Base-by-base conservation (phyloP, 139 green algal species). In the Chlamydomonas incerta region DNA sequence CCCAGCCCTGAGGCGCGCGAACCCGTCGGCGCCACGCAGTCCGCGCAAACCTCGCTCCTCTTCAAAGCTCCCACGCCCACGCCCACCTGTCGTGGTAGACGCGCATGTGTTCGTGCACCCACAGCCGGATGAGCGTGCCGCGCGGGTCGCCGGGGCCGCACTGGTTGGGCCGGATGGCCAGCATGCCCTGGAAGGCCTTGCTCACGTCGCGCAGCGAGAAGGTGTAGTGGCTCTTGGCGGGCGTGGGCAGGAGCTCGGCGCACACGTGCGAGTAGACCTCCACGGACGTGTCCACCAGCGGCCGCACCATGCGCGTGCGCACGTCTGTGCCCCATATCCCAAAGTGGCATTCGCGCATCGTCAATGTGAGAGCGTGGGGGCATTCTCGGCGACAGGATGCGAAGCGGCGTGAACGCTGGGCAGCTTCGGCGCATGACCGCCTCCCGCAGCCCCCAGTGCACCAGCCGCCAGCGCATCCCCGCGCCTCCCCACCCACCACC, bases 161-260 rank as follows among this genome's bases (percentile, higher is more conserved):
- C 37, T 94, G 79, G 33, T 68, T 81, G 14, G 91, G 90, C 5
- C 82, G 86, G 60, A 97, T 90, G 73, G 87, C 87, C n/a, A 95
- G 79, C 8, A 96, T 63, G 34, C 94, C 94, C 87, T 95, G 93
- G 67, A 97, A 91, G 31, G 96, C 93, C 88, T 96, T 95, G 82
- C 87, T 91, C n/a, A 97, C 80, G 75, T 98, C 94, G 21, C 95
- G 82, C 82, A 97, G 90, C 83, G 94, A 96, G 93, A 98, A 98
- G 4, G 91, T 94, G 90, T 98, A 98, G 90, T 98, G 95, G 52
- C 74, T 93, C 80, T 92, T 93, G 29, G 91, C 83, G 26, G 95
- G 95, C 20, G 95, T 97, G 10, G 94, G 94, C 87, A 96, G 90
- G 74, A 96, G 91, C 83, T 93, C 93, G 24, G 24, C 31, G 68